Evolutionary conservation across 176 grass and related monocot genomes (phyloP), one percentile per base, ranked within the genome.

Genomic region (Urochloa ruziziensis): DNA sequence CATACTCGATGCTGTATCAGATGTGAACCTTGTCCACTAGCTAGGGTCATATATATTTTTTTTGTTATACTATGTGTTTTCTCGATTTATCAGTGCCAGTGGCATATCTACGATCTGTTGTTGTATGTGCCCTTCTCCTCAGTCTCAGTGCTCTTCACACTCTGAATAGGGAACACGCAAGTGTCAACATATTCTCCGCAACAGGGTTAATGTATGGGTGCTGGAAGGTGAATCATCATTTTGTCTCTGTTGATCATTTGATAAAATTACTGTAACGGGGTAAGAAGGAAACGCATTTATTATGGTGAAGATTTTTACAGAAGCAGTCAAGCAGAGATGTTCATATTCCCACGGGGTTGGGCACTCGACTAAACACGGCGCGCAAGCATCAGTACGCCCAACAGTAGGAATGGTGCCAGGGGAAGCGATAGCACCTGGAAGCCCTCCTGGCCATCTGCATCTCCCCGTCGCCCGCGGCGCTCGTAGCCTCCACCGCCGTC

Each of bases 331-430:
- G 39, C 10, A 44, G 42, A 44, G 42, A 43, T 10, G 12, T 44
- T 13, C 42, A 43, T 10, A 44, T 44, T 13, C 42, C 1, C 43
- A 46, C 43, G 37, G 37, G 37, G 37, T 6, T 39, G 37, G 1
- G 5, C 5, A 54, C 15, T 17, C 29, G 5, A 33, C 16, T 10
- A 10, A 65, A 21, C 62, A 18, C 18, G 63, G 19, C 34, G 13
- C 3, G 21, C 36, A 43, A n/a, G n/a, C n/a, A n/a, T 43, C 23
- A 47, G 15, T 46, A 70, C 6, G 67, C 67, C 40, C 67, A 70
- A 18, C 40, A 25, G 7, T 3, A 1, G 6, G 0, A 3, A 15
- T 0, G 5, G 2, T 0, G 1, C 11, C 0, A 7, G n/a, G 12
- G 5, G 43, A 1, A 5, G 43, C 19, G 42, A 27, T 72, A 49